phyloP scores from a whole-genome alignment of 306 rosid species.

The Cucumis cinereus region DNA sequence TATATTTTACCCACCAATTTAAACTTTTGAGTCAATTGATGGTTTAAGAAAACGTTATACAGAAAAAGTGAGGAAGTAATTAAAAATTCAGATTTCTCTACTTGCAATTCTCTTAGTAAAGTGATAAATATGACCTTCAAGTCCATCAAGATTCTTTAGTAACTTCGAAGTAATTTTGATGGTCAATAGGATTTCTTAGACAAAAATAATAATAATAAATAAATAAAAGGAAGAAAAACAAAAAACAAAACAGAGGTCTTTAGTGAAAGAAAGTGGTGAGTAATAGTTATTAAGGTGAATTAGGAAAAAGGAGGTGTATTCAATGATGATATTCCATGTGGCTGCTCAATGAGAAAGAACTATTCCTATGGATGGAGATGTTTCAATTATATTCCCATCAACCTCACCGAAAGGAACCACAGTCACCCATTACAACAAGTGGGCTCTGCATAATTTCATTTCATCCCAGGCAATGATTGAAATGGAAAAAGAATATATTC shows the following conservation, averaged over 20 bases:
- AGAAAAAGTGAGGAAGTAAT: too few species aligned
- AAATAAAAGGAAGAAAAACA: background rate
- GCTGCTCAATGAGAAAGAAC: background rate
- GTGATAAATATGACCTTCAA: background rate
- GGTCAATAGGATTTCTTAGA: background rate
- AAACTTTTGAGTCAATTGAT: too few species aligned
- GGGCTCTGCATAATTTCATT: slow-evolving; percentile 5
- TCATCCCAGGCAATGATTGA: background rate
- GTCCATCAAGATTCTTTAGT: background rate
- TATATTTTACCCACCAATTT: too few species aligned
- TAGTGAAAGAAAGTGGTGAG: background rate
- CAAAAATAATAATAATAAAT: background rate
- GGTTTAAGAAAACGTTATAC: too few species aligned
- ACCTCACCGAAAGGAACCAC: slow-evolving; percentile 12
- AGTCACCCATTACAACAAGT: background rate
- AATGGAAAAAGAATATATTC: background rate
- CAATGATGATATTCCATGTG: slow-evolving; percentile 9
- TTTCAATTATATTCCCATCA: slow-evolving; percentile 1
- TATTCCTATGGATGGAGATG: background rate
- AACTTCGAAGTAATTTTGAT: background rate
- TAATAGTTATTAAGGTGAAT: background rate
- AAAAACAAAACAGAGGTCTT: background rate
- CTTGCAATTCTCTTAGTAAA: background rate
- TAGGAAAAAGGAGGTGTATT: background rate
- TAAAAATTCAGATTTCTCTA: background rate